Evolutionary conservation across 202 grass and related monocot species (phyloP).

Genomic region (Panicum hallii): DNA sequence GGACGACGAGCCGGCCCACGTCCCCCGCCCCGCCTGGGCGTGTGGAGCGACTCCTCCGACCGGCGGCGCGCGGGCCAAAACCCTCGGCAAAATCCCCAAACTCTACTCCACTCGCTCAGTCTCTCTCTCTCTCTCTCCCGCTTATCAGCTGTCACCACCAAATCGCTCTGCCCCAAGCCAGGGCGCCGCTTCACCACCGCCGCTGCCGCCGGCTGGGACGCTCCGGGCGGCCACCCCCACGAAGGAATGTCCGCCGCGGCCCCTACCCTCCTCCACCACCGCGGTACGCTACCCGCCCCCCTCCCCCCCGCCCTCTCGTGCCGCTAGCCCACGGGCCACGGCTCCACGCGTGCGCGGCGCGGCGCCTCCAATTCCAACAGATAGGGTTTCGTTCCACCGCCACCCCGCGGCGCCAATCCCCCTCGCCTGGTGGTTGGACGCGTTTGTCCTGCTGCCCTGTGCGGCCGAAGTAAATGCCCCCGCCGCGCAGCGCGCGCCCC

Average conservation of each 20-base stretch:
- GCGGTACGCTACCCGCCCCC: slow-evolving; percentile 49
- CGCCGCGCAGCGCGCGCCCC: background rate
- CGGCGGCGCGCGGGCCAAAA: background rate
- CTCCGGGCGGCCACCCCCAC: background rate
- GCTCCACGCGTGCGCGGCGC: background rate
- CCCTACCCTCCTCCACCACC: slow-evolving; percentile 41
- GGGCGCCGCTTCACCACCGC: slow-evolving; percentile 14
- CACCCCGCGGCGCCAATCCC: background rate
- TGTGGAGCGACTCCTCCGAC: no score
- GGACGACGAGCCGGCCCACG: slow-evolving; percentile 39
- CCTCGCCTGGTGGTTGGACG: background rate
- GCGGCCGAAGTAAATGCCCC: background rate
- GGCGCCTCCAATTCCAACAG: background rate
- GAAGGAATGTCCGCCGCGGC: slow-evolving; percentile 43
- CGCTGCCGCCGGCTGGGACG: slow-evolving; percentile 2
- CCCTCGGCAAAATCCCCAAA: slow-evolving; percentile 39
- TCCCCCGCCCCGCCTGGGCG: background rate
- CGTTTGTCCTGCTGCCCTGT: background rate
- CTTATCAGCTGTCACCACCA: slow-evolving; percentile 29
- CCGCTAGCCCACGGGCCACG: background rate
- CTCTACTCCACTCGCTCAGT: background rate
- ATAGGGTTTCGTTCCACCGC: slow-evolving; percentile 28
- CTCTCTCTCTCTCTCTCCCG: background rate
- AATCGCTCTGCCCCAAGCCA: slow-evolving; percentile 1
- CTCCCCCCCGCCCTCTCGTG: background rate